Percentiles rank a stretch among this genome's conserved stretches.
Conservation (phyloP, 306 rosid genomes). For the Sechiopsis laciniata region DNA sequence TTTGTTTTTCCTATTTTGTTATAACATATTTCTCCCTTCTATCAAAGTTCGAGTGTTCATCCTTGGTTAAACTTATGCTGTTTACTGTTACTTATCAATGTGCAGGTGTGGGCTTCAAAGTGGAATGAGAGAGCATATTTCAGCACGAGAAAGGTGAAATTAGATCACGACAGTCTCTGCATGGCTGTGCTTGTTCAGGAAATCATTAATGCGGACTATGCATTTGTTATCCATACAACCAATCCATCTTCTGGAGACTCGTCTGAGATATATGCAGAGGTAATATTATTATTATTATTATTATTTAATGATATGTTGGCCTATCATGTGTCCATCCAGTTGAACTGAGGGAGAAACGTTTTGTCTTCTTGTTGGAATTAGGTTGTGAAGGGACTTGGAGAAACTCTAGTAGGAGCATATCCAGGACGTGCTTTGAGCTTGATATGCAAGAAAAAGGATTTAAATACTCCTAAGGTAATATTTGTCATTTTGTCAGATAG, state of each 20-base stretch:
- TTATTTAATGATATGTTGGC: background rate
- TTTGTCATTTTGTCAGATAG: background rate
- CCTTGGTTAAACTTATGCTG: background rate
- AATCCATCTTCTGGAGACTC: constrained; percentile 96
- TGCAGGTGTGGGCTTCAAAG: constrained; percentile 97
- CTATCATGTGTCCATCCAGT: background rate
- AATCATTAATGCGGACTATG: constrained; percentile 90
- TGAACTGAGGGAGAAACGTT: constrained; percentile 11
- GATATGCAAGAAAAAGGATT: constrained; percentile 69
- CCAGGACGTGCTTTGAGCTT: constrained; percentile 99
- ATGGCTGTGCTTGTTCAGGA: constrained; percentile 99
- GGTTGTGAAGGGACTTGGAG: constrained; percentile 98
- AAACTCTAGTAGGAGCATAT: constrained; percentile 95
- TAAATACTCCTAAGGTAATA: constrained; percentile 72
- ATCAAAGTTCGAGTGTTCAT: background rate
- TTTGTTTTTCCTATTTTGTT: background rate
- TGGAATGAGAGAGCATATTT: constrained; percentile 98
- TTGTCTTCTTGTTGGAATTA: constrained; percentile 28
- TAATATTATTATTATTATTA: constrained; percentile 37
- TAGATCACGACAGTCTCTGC: constrained; percentile 83
- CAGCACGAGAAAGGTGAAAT: constrained; percentile 88
- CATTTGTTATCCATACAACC: constrained; percentile 93
- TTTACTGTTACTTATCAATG: constrained; percentile 19
- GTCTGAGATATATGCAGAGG: constrained; percentile 98
- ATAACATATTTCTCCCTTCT: background rate